Conservation (phyloP, 2,329 filamentous ascomycete species). For the Cladophialophora immunda region DNA sequence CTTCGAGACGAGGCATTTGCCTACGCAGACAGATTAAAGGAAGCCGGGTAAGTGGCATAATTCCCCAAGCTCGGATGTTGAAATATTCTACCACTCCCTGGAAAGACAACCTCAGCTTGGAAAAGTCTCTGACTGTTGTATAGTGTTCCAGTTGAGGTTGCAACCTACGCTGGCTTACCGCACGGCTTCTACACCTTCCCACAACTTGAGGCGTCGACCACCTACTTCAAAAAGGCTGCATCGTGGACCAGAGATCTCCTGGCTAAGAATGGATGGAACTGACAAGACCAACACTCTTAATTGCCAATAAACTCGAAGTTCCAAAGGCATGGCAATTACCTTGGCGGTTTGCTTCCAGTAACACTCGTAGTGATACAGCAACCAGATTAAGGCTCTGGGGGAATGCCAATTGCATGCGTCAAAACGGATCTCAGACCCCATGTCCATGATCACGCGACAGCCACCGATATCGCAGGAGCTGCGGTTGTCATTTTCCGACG, state of each 20-base stretch:
- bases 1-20: slow-evolving; percentile 8
- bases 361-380: too few species aligned
- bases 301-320: not conserved
- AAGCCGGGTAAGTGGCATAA: not conserved
- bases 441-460: too few species aligned
- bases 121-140: not conserved
- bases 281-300: not conserved
- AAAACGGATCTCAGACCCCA: too few species aligned
- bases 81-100: not conserved
- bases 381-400: too few species aligned
- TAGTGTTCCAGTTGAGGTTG: slow-evolving; percentile 7
- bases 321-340: not conserved
- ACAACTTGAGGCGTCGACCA: not conserved
- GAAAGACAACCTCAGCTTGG: not conserved
- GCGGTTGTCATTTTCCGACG: not conserved
- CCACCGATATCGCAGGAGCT: too few species aligned
- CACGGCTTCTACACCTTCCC: slow-evolving; percentile 11
- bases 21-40: slow-evolving; percentile 5
- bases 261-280: not conserved
- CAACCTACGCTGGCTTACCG: slow-evolving; percentile 4
- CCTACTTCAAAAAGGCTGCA: not conserved
- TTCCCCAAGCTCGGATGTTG: not conserved
- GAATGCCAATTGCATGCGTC: too few species aligned
- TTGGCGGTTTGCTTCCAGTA: not conserved
- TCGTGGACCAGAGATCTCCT: not conserved